Evolutionary conservation across 306 rosid genomes (phyloP), one percentile per base, ranked within the genome.

Genomic region (Cicer bijugum): DNA sequence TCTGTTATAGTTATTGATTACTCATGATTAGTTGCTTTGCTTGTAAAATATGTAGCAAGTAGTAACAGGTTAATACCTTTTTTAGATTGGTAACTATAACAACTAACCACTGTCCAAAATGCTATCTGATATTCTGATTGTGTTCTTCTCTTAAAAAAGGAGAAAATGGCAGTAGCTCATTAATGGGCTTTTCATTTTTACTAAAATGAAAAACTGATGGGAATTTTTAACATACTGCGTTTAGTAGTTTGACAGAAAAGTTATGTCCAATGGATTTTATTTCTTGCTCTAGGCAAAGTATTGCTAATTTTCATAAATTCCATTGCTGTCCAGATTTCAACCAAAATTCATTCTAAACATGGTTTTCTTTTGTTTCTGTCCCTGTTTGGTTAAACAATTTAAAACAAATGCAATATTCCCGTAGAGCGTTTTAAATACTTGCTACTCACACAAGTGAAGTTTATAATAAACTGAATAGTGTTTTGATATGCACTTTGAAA

Each of bases 101-200:
- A 35, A n/a, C 10, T 39, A 77, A 47, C 50, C 72, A 35, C 44
- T 12, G 23, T 12, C 42, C 69, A 45, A 16, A 45, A 16, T 16
- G 28, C 62, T 57, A 46, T 77, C 46, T 67, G 12, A 73, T 6
- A 12, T 11, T 67, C 56, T 73, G 50, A 43, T 67, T 28, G 68
- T 19, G 6, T 66, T 14, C 17, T 52, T 12, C 39, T 59, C 63
- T 46, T 58, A 58, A 58, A 37, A 58, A 45, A 62, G 55, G 33
- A 6, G 75, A 70, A 71, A 52, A 60, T 48, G 45, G 47, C 47
- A 16, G 51, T 57, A 45, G 12, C 59, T 67, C 59, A 9, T 23
- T 11, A 48, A 38, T 37, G 50, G 12, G 60, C 10, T 58, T 61
- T 57, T 40, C 10, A 48, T 10, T 57, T 69, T 57, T 69, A 55